Percentiles rank a stretch among this genome's conserved stretches.
Conservation (phyloP, 169 alveolate genomes). For the Blepharisma undulans region DNA sequence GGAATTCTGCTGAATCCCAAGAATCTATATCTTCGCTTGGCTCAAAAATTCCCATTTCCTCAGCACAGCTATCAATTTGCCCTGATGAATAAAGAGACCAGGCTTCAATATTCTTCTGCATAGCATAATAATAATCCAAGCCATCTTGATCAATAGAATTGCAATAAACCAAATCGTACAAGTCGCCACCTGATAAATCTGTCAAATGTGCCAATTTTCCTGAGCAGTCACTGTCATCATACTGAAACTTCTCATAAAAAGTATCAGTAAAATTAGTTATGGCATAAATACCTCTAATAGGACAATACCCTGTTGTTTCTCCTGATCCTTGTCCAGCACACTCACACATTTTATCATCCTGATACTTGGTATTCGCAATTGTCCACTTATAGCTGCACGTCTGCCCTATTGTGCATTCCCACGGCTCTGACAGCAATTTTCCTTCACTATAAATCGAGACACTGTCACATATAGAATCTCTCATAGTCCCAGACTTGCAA, state of each 20-base stretch:
- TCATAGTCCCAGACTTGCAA: not conserved
- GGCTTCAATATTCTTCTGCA: not conserved
- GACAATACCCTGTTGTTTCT: not conserved
- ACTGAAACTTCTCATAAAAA: not conserved
- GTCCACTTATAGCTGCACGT: not conserved
- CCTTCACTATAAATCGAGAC: not conserved
- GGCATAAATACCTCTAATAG: not conserved
- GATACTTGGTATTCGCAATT: not conserved
- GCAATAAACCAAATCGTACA: not conserved
- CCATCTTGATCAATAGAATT: not conserved
- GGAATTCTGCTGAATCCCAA: too few relatives aligned
- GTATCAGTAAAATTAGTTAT: not conserved
- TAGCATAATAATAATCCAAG: not conserved
- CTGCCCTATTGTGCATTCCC: not conserved
- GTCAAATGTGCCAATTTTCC: not conserved
- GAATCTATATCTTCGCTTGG: not conserved
- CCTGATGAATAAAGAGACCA: not conserved
- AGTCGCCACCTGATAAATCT: not conserved
- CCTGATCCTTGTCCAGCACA: not conserved
- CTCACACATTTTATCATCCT: not conserved
- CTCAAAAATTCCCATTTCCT: not conserved
- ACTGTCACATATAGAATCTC: not conserved
- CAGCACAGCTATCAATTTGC: not conserved
- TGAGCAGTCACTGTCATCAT: not conserved
- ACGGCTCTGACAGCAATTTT: not conserved